phyloP scores from a whole-genome alignment of 2,329 filamentous ascomycete genomes.

The Amauroascus niger region DNA sequence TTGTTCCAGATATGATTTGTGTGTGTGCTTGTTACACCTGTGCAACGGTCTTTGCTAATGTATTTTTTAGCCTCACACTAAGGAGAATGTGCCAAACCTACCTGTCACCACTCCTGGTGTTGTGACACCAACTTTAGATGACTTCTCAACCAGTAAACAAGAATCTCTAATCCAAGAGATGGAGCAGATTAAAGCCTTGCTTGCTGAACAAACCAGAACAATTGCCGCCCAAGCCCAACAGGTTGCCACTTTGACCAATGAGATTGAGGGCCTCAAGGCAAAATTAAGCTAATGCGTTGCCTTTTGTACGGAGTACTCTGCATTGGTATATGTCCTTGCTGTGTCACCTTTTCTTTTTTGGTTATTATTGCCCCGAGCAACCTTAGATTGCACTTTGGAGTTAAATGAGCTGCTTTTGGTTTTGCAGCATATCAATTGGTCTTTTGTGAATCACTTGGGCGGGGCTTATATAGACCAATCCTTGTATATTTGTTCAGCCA shows the following conservation, averaged over 20 bases:
- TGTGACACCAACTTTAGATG: slow-evolving; percentile 27
- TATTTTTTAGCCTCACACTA: background rate
- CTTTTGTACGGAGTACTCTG: background rate
- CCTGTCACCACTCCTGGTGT: slow-evolving; percentile 28
- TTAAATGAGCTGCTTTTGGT: background rate
- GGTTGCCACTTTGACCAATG: slow-evolving; percentile 57
- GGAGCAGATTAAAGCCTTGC: slow-evolving; percentile 63
- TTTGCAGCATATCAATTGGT: background rate
- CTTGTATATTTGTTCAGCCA: background rate
- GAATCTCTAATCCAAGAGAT: slow-evolving; percentile 56
- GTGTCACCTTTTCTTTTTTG: background rate
- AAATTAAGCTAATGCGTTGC: slow-evolving; percentile 45
- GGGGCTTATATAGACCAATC: background rate
- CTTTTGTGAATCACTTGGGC: background rate
- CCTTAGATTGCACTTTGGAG: background rate
- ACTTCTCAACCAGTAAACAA: slow-evolving; percentile 28
- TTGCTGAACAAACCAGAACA: slow-evolving; percentile 67
- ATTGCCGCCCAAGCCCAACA: slow-evolving; percentile 69
- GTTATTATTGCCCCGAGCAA: background rate
- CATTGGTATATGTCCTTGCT: background rate
- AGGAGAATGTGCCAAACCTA: slow-evolving; percentile 12
- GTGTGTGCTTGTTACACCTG: background rate
- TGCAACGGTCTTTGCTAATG: background rate
- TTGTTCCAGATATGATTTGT: too few relatives aligned
- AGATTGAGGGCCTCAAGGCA: slow-evolving; percentile 74